Evolutionary conservation across 306 rosid genomes (phyloP).

Genomic region (Cicer judaicum): DNA sequence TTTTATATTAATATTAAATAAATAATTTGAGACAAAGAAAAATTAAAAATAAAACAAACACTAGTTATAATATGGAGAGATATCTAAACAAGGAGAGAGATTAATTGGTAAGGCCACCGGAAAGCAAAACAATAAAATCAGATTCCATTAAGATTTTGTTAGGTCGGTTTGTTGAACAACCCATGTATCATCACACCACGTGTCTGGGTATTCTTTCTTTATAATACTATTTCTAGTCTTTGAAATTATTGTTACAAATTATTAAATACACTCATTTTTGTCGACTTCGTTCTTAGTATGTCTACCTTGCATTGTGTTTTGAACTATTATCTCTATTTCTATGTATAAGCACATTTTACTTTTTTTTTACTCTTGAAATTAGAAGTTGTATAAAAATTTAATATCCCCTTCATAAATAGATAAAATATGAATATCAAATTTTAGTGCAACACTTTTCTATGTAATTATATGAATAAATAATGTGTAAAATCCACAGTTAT

Average conservation of each 20-base stretch:
- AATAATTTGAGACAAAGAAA: too few species aligned
- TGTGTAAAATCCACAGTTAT: too few species aligned
- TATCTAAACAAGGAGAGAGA: neutral
- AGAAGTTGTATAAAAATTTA: too few species aligned
- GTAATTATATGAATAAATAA: too few species aligned
- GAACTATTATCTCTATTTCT: neutral
- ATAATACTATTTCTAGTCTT: neutral
- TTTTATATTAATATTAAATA: too few species aligned
- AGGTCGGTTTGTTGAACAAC: constrained; percentile 31
- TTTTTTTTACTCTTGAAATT: too few species aligned
- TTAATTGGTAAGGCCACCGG: constrained; percentile 1
- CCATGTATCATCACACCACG: constrained; percentile 22
- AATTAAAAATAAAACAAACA: too few species aligned
- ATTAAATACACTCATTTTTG: neutral
- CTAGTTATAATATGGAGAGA: neutral
- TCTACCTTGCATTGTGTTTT: neutral
- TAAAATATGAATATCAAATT: too few species aligned
- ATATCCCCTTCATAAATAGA: too few species aligned
- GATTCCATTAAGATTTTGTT: constrained; percentile 3
- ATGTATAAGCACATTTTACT: too few species aligned
- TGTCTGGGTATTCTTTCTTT: constrained; percentile 12
- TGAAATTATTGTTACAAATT: neutral
- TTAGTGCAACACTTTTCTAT: too few species aligned
- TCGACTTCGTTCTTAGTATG: neutral
- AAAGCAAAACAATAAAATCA: neutral